These are phyloP conservation scores for Jimgerdemannia lactiflua DNA, from an alignment of 192 early-diverging fungal species.

Conservation along the genomic window DNA sequence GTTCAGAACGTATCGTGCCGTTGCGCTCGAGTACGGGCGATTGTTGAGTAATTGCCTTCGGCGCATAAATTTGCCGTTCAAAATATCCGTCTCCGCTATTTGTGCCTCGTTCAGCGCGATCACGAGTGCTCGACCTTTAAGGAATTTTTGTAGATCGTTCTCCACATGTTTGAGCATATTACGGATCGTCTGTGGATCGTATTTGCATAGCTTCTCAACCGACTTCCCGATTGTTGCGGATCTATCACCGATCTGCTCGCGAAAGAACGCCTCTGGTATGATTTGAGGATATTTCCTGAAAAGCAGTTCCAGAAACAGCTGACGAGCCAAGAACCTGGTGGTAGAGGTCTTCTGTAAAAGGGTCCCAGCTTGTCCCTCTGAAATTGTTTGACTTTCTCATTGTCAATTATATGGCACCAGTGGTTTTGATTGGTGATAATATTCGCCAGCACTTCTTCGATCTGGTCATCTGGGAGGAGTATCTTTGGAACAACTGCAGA, in stretches of 20 bases:
- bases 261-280: slow-evolving; percentile 18
- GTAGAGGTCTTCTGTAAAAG: slow-evolving; percentile 7
- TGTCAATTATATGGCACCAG: too few species aligned
- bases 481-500: too few species aligned
- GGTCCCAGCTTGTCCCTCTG: slow-evolving; percentile 17
- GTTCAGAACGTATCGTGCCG: too few species aligned
- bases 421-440: too few species aligned
- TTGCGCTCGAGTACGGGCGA: too few species aligned
- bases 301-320: slow-evolving; percentile 23
- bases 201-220: slow-evolving; percentile 8
- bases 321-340: slow-evolving; percentile 18
- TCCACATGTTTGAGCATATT: slow-evolving; percentile 10
- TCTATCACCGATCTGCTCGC: slow-evolving; percentile 19
- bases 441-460: too few species aligned
- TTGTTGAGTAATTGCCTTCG: too few species aligned
- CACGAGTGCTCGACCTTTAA: background rate
- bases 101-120: background rate
- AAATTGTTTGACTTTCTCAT: background rate
- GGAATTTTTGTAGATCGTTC: background rate
- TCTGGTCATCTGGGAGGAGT: too few species aligned
- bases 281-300: slow-evolving; percentile 18
- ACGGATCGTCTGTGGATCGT: slow-evolving; percentile 8
- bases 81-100: too few species aligned
- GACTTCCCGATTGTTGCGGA: slow-evolving; percentile 8
- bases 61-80: too few species aligned